Evolutionary conservation across 768 basidiomycete species (phyloP).

Genomic region (Botryobasidium botryosum): DNA sequence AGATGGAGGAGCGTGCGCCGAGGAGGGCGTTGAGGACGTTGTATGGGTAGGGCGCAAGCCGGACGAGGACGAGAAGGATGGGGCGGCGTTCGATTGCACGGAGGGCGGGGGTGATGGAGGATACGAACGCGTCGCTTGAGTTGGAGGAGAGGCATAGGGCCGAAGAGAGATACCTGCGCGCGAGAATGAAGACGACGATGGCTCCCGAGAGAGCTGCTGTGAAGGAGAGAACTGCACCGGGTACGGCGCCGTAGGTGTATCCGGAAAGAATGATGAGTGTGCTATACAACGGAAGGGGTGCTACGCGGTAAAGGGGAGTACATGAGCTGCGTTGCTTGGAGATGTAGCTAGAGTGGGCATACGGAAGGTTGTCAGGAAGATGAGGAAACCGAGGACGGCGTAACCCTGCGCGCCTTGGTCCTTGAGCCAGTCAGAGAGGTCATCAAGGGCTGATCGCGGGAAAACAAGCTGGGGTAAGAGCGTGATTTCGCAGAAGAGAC

Average conservation of each 20-base stretch:
- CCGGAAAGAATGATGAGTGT: conserved; percentile 85
- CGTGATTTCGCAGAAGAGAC: conserved; percentile 5
- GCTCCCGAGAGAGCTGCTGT: conserved; percentile 73
- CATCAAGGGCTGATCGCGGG: conserved; percentile 47
- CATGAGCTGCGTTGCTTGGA: conserved; percentile 10
- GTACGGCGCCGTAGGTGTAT: conserved; percentile 63
- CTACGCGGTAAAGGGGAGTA: conserved; percentile 23
- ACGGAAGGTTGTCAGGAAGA: conserved; percentile 81
- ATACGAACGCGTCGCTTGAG: too few relatives aligned
- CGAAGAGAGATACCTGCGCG: conserved; percentile 37
- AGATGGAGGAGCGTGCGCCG: conserved; percentile 60
- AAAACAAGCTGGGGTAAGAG: conserved; percentile 3
- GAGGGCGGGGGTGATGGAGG: conserved; percentile 52
- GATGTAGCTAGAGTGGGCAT: too few relatives aligned
- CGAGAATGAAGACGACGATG: conserved; percentile 63
- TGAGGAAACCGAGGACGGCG: conserved; percentile 60
- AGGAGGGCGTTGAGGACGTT: conserved; percentile 93
- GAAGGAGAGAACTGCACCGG: conserved; percentile 76
- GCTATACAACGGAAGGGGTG: conserved; percentile 82
- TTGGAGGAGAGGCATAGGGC: too few relatives aligned
- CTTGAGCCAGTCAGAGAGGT: conserved; percentile 62
- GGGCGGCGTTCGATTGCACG: conserved; percentile 78
- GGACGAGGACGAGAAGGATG: conserved; percentile 76
- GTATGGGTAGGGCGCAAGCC: conserved; percentile 26
- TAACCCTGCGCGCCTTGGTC: conserved; percentile 57